Conservation (phyloP, 2,329 filamentous ascomycete species). For the Emergomyces pasteurianus region DNA sequence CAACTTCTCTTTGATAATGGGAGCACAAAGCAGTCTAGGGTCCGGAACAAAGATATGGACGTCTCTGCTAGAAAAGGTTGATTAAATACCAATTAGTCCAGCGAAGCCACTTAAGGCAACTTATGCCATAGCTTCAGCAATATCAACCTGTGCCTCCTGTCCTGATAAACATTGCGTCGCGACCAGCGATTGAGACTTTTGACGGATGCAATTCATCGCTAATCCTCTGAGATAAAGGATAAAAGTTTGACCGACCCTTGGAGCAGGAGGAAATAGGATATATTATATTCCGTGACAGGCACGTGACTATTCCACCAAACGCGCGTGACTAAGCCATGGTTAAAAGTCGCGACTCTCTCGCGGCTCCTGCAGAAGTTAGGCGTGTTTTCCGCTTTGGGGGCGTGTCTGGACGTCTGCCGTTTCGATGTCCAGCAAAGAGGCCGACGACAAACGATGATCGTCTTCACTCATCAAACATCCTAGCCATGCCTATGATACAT, state of each 20-base stretch:
- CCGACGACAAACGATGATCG: background rate
- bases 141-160: no score
- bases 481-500: background rate
- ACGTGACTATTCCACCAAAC: background rate
- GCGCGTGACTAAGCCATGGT: background rate
- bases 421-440: background rate
- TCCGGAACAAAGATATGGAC: background rate
- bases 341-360: no score
- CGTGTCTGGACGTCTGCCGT: background rate
- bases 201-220: no score
- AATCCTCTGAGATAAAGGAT: no score
- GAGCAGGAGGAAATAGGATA: background rate
- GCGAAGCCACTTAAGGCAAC: no score
- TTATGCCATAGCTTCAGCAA: no score
- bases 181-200: no score
- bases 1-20: background rate
- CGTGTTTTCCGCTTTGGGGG: background rate
- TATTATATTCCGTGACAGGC: background rate
- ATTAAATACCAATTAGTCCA: background rate
- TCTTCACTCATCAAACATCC: background rate
- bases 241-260: no score
- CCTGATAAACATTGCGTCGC: no score
- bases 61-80: background rate
- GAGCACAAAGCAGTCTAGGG: background rate
- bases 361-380: background rate